Base-by-base conservation (phyloP, 345 rosid genomes). In the Hibiscus syriacus region DNA sequence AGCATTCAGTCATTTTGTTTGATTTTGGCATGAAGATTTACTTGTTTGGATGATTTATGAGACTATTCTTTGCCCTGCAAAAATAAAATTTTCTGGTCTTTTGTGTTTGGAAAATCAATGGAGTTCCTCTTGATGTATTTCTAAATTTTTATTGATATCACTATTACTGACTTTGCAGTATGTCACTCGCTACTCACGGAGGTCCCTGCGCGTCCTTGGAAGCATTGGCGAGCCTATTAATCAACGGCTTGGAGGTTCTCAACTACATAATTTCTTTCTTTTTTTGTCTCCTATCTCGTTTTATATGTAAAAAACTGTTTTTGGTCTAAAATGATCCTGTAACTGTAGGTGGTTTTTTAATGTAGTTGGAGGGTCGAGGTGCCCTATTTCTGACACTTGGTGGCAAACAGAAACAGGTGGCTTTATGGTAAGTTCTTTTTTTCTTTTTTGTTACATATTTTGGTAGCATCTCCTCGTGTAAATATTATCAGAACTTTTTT, bases 341-440 rank as follows among this genome's bases (percentile, higher is more conserved):
- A 59, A 53, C 66, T 70, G 54, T 80, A 91, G 99, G 84, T 94
- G 99, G 99, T 87, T 85, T 80, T 94, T 72, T 81, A 94, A 91
- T 82, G 79, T 87, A 67, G 92, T 91, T 41, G 98, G 98, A 77
- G 92, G 86, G 64, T 82, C 96, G 12, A 87, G 82, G 73, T 91
- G 99, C 71, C 99, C 99, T 43, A 94, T 94, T 72, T 89, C 96
- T 29, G 99, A 94, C 76, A 94, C 99, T 22, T 94, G 99, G 99
- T 94, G 98, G 99, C 98, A 94, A 81, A 94, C 99, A 64, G 99
- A 94, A 86, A 91, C 97, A 66, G 99, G 99, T 13, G 99, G 99
- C 71, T 89, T 91, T 81, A 82, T 94, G 98, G 99, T 87, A 81
- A 39, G 12, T 16, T 0, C 6, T 53, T 53, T 53, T 49, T 46